A percentile compares a stretch with the other conserved stretches of the same genome.
Conservation (phyloP, 768 basidiomycete genomes). For the Rhizopogon sp. region DNA sequence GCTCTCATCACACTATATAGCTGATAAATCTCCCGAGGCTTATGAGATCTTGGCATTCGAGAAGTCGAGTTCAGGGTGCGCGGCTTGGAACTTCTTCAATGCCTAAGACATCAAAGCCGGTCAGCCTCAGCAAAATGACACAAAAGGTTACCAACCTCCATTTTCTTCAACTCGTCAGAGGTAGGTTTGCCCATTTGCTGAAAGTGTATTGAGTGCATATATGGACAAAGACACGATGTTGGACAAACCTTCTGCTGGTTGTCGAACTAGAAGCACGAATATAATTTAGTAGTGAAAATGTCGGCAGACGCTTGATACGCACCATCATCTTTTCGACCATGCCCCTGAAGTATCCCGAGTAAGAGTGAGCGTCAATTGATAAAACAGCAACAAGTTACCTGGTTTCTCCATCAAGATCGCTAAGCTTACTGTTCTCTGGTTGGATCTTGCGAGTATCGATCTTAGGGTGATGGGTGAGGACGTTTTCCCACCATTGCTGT, state of each 20-base stretch:
- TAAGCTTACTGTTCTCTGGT: constrained; percentile 91
- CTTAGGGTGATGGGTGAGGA: constrained; percentile 92
- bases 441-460: constrained; percentile 95
- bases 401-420: constrained; percentile 95
- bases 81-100: constrained; percentile 81
- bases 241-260: constrained; percentile 37
- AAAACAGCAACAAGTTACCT: constrained; percentile 40
- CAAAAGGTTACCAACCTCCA: constrained; percentile 52
- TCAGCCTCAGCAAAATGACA: neutral
- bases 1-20: neutral
- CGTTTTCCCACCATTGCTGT: constrained; percentile 97
- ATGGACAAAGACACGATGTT: neutral
- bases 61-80: constrained; percentile 94
- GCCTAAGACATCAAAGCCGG: constrained; percentile 39
- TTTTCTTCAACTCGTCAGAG: constrained; percentile 90
- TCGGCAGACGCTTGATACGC: constrained; percentile 23
- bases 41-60: constrained; percentile 86
- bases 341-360: constrained; percentile 44
- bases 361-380: neutral
- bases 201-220: constrained; percentile 3
- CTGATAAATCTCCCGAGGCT: neutral
- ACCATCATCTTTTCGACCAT: constrained; percentile 99
- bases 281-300: neutral
- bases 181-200: constrained; percentile 96
- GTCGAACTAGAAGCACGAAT: constrained; percentile 31